These are phyloP conservation scores for Penicillium taxi DNA, from an alignment of 495 filamentous ascomycete genomes.

Conservation along the genomic window DNA sequence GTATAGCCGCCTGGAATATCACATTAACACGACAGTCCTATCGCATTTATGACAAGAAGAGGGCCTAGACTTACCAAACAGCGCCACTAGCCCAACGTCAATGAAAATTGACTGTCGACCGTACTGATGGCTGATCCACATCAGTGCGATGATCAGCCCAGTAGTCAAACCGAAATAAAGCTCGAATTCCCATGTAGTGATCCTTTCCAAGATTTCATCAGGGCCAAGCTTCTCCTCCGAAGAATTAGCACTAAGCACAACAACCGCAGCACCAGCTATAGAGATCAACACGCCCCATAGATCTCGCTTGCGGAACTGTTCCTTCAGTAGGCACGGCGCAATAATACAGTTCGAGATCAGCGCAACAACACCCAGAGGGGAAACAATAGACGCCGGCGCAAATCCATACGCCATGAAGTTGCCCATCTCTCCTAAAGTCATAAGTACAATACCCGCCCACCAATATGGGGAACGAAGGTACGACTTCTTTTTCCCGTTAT, in stretches of 20 bases:
- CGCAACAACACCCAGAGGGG: constrained; percentile 88
- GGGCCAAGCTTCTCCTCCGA: constrained; percentile 88
- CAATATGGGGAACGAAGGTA: constrained; percentile 90
- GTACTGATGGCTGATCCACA: constrained; percentile 75
- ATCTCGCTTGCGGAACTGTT: constrained; percentile 77
- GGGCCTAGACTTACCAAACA: constrained; percentile 68
- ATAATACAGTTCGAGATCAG: constrained; percentile 94
- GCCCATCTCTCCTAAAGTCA: constrained; percentile 86
- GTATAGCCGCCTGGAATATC: constrained; percentile 71
- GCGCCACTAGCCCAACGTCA: constrained; percentile 82
- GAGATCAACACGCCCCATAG: constrained; percentile 80
- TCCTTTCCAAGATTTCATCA: constrained; percentile 80
- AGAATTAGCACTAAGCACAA: constrained; percentile 85
- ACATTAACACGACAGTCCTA: constrained; percentile 20
- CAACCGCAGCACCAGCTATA: constrained; percentile 78
- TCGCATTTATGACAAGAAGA: not conserved
- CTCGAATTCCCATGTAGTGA: constrained; percentile 86
- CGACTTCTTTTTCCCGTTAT: constrained; percentile 39
- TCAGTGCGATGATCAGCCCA: constrained; percentile 61
- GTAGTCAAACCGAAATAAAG: constrained; percentile 74
- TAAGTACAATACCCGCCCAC: constrained; percentile 88
- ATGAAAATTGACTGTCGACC: constrained; percentile 81
- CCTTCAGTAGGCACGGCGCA: constrained; percentile 86
- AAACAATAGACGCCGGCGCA: constrained; percentile 97
- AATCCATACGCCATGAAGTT: constrained; percentile 98